Percentiles rank a stretch among this genome's conserved stretches.
phyloP scores from a whole-genome alignment of 169 alveolate species.

The Plasmodium ovale region DNA sequence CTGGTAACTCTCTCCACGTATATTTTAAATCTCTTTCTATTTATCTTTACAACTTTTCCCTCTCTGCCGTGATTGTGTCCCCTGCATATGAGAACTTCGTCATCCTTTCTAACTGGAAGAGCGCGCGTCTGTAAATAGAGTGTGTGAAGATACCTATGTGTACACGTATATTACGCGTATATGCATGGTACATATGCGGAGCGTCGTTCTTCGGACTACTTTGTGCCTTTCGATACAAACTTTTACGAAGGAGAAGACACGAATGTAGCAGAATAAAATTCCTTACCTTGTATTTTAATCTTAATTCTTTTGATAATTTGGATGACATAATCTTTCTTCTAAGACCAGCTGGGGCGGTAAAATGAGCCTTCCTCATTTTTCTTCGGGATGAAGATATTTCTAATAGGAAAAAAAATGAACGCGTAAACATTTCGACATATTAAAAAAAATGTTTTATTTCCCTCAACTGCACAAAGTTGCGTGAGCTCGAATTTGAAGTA shows the following conservation, averaged over 20 bases:
- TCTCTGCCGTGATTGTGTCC: slow-evolving; percentile 97
- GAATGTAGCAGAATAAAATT: not conserved
- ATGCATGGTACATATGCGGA: no score
- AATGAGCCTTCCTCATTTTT: slow-evolving; percentile 98
- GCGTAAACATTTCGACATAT: not conserved
- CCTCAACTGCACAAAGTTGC: no score
- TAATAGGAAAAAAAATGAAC: slow-evolving; percentile 36
- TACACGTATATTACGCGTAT: not conserved
- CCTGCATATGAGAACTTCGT: slow-evolving; percentile 97
- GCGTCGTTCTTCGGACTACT: no score
- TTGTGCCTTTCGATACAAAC: no score
- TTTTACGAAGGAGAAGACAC: no score
- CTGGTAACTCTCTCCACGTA: slow-evolving; percentile 97
- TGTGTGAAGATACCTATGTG: not conserved
- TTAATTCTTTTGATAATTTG: slow-evolving; percentile 96
- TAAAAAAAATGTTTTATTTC: not conserved
- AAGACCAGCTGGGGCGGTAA: slow-evolving; percentile 97
- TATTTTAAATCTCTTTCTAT: slow-evolving; percentile 97
- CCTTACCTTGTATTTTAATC: slow-evolving; percentile 95
- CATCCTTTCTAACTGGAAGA: slow-evolving; percentile 98
- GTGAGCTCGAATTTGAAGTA: no score
- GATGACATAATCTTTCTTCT: slow-evolving; percentile 98
- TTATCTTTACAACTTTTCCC: slow-evolving; percentile 98
- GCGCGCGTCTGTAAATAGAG: slow-evolving; percentile 89
- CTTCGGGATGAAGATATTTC: slow-evolving; percentile 92